These are phyloP conservation scores for Penicillium longicatenatum DNA, from an alignment of 495 filamentous ascomycete genomes.

Conservation along the genomic window DNA sequence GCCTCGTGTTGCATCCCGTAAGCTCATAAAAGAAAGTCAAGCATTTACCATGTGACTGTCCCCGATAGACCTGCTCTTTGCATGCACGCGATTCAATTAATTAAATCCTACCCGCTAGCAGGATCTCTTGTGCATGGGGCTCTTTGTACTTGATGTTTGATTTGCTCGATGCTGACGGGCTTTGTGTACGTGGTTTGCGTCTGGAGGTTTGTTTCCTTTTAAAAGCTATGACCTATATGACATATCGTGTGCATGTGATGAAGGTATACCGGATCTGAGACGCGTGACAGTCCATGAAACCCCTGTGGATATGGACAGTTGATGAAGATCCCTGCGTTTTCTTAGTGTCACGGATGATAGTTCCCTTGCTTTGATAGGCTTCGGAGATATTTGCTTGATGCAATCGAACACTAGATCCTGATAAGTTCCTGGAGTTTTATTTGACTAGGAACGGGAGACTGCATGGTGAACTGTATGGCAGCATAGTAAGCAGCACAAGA, in stretches of 20 bases:
- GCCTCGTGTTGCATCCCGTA: background rate
- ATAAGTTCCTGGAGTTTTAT: background rate
- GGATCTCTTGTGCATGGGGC: background rate
- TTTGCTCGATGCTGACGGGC: background rate
- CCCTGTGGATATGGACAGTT: background rate
- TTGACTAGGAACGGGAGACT: background rate
- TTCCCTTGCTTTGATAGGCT: background rate
- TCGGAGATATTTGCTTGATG: background rate
- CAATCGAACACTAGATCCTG: background rate
- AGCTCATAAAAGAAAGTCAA: background rate
- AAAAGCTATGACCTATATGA: background rate
- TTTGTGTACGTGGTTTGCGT: too few species aligned
- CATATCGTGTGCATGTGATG: background rate
- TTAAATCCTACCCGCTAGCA: background rate
- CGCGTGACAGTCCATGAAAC: background rate
- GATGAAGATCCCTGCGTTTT: background rate
- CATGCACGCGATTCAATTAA: background rate
- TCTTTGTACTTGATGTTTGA: background rate
- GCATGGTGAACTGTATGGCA: background rate
- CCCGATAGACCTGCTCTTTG: background rate
- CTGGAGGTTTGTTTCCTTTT: background rate
- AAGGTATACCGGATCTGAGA: background rate
- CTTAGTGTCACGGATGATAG: background rate
- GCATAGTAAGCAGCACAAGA: background rate
- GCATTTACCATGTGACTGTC: background rate